Conservation (phyloP, 441 rosid species). For the Aleurites moluccanus region DNA sequence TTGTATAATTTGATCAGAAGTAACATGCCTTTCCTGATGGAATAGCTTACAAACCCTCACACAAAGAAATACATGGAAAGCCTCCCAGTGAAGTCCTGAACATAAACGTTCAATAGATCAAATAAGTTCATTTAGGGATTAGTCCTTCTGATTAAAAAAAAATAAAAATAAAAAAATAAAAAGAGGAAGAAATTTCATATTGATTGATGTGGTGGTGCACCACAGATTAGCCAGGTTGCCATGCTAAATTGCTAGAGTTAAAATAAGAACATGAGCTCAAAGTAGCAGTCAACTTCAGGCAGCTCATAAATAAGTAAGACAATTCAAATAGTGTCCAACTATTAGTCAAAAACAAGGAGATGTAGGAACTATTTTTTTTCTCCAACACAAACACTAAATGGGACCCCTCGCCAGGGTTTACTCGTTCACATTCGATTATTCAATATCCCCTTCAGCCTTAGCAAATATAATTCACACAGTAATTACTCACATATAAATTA, state of each 20-base stretch:
- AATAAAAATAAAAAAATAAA: neutral
- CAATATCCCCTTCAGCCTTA: slow-evolving; percentile 10
- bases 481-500: neutral
- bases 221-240: neutral
- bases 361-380: neutral
- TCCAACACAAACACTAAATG: neutral
- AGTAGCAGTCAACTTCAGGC: neutral
- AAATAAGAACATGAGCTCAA: neutral
- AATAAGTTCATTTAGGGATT: neutral
- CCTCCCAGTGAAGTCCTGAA: too few relatives aligned
- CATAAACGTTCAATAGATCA: neutral
- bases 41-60: neutral
- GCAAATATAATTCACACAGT: neutral
- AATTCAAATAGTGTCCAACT: slow-evolving; percentile 2
- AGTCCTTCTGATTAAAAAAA: neutral
- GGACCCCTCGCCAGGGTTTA: neutral
- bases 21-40: neutral
- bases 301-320: neutral
- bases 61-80: too few relatives aligned
- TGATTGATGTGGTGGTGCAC: neutral
- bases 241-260: neutral
- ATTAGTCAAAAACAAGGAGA: neutral
- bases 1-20: neutral
- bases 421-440: neutral
- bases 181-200: neutral